Evolutionary conservation across 202 grass and related monocot genomes (phyloP), one percentile per base, ranked within the genome.

Genomic region (Eragrostis tef): DNA sequence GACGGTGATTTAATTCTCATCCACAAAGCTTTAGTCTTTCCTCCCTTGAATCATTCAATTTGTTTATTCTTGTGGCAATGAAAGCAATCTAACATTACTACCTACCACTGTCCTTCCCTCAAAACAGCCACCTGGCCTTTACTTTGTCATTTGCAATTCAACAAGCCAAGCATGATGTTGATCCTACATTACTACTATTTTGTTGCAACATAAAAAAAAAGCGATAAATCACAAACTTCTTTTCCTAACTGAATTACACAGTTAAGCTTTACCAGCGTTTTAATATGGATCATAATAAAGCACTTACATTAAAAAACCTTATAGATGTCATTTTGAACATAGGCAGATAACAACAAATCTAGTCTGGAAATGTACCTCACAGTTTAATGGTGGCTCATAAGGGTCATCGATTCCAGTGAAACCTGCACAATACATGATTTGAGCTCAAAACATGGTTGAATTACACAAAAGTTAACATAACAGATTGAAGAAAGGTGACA

Each of bases 321-420:
- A 24, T 67, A n/a, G 74, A 67, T 60, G 22, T 25, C 75, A 21
- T 81, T 52, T 86, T 65, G 11, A 77, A 16, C 71, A 76, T 39
- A 10, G 31, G 9, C 72, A 81, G 9, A 66, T 79, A 43, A 75
- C 8, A 74, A 13, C 6, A 44, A 83, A 48, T 79, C 29, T 42
- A 12, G 49, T 72, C 20, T 39, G 20, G 80, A 24, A 7, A 60
- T 45, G 57, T 95, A 99, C 96, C 96, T 99, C 96, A 13, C 83
- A 95, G 67, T 99, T 93, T 52, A 93, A 74, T 53, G 96, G 96
- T 69, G 83, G 47, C 75, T 99, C 96, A 65, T 99, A 99, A 46
- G 96, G 96, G 84, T 95, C 96, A 81, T 99, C 90, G 46, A 99
- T 99, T 82, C 96, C 96, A 76, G 96, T 99, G 83, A 99, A 99